These are phyloP conservation scores for Platanus orientalis DNA, from an alignment of 164 flowering plant species.

Conservation along the genomic window DNA sequence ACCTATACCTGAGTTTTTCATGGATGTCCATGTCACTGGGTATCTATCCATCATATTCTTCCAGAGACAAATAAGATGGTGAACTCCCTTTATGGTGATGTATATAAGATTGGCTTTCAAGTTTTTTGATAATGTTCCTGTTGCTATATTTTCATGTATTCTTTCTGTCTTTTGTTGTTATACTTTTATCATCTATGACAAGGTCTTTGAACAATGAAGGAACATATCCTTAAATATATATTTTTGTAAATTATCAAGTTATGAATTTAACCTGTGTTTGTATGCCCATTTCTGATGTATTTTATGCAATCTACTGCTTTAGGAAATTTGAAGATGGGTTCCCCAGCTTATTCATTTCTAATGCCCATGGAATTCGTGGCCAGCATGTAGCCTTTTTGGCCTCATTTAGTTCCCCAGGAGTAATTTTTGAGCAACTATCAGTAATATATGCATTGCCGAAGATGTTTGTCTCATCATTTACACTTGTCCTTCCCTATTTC, in stretches of 20 bases:
- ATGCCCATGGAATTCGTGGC: conserved; percentile 92
- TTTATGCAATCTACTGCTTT: conserved; percentile 11
- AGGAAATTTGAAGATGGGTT: conserved; percentile 97
- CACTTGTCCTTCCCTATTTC: conserved; percentile 93
- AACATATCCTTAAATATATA: neutral
- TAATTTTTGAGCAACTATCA: conserved; percentile 93
- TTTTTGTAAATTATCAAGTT: neutral
- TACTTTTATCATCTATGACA: neutral
- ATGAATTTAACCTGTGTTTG: neutral
- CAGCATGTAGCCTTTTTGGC: conserved; percentile 95
- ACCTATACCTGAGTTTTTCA: too few relatives aligned
- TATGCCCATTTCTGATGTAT: conserved; percentile 8
- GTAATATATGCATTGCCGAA: conserved; percentile 88
- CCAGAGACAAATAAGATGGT: neutral
- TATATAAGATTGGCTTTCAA: neutral
- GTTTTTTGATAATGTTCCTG: neutral
- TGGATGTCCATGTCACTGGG: neutral
- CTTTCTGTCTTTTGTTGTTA: neutral
- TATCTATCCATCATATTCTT: neutral
- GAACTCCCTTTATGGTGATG: neutral
- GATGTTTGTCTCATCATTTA: conserved; percentile 80
- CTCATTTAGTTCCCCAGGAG: conserved; percentile 94
- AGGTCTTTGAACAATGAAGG: neutral
- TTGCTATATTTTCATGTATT: neutral
- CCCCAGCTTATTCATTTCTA: conserved; percentile 85